phyloP scores from a whole-genome alignment of 2,329 filamentous ascomycete genomes.

The Stachybotrys elegans region DNA sequence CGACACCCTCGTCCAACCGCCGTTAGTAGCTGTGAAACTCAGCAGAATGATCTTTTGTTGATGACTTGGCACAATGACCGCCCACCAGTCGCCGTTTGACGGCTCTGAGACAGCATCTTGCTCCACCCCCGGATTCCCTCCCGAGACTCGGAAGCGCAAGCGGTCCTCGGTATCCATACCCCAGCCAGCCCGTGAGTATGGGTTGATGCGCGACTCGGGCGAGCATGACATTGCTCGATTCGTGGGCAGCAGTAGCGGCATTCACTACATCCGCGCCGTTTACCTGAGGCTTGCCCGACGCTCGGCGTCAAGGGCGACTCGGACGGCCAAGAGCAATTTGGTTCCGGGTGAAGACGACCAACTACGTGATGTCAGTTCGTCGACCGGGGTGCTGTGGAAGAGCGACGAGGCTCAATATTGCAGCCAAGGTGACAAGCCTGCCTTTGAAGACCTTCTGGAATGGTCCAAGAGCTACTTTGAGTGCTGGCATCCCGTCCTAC shows the following conservation, averaged over 20 bases:
- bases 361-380: conserved; percentile 21
- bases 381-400: conserved; percentile 25
- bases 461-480: conserved; percentile 52
- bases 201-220: conserved; percentile 44
- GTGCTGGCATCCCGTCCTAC: conserved; percentile 52
- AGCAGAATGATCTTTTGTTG: conserved; percentile 5
- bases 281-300: conserved; percentile 37
- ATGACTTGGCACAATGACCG: conserved; percentile 15
- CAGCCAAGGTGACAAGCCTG: conserved; percentile 6
- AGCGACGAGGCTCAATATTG: conserved; percentile 23
- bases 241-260: conserved; percentile 52
- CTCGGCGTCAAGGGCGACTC: conserved; percentile 14
- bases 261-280: conserved; percentile 53
- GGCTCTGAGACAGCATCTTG: conserved; percentile 20
- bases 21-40: too few relatives aligned
- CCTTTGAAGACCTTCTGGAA: conserved; percentile 42
- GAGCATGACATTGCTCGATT: conserved; percentile 45
- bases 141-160: conserved; percentile 22
- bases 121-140: conserved; percentile 14
- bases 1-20: too few relatives aligned
- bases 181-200: conserved; percentile 24
- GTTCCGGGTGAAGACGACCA: conserved; percentile 56
- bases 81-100: conserved; percentile 21
- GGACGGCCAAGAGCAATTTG: conserved; percentile 21
- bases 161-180: conserved; percentile 19